Conservation (phyloP, 768 basidiomycete genomes). For the Amanita molliuscula region DNA sequence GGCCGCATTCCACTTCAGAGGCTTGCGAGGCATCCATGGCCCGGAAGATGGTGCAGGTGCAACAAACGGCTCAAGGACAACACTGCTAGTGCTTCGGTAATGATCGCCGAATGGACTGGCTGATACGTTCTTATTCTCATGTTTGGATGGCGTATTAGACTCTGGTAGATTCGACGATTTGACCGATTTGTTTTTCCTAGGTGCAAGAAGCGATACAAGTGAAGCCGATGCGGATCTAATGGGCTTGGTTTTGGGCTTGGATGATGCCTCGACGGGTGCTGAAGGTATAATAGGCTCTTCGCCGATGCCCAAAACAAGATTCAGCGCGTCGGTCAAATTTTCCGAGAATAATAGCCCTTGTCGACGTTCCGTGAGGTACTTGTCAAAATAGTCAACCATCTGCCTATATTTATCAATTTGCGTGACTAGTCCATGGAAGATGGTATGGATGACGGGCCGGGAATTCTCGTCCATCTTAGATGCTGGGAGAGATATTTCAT, state of each 20-base stretch:
- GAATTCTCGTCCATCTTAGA: conserved; percentile 60
- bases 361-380: conserved; percentile 73
- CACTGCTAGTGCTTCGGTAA: conserved; percentile 67
- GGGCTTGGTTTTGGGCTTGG: conserved; percentile 36
- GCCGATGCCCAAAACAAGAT: conserved; percentile 54
- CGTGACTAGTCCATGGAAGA: conserved; percentile 69
- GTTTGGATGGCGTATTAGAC: conserved; percentile 35
- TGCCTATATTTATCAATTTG: conserved; percentile 78
- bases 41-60: conserved; percentile 49
- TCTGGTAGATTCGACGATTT: conserved; percentile 25
- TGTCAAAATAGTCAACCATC: conserved; percentile 71
- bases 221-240: conserved; percentile 45
- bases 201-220: conserved; percentile 71
- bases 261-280: conserved; percentile 19
- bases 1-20: conserved; percentile 40
- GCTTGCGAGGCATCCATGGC: conserved; percentile 52
- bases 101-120: conserved; percentile 80
- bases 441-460: conserved; percentile 70
- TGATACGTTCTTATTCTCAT: conserved; percentile 30
- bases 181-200: conserved; percentile 50
- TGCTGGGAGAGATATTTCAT: conserved; percentile 50
- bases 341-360: conserved; percentile 87
- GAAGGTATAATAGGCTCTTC: conserved; percentile 27
- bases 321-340: conserved; percentile 84
- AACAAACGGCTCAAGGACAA: conserved; percentile 61